These are phyloP conservation scores for Globisporangium camurandrum DNA, from an alignment of 352 stramenopile genomes.

Conservation along the genomic window DNA sequence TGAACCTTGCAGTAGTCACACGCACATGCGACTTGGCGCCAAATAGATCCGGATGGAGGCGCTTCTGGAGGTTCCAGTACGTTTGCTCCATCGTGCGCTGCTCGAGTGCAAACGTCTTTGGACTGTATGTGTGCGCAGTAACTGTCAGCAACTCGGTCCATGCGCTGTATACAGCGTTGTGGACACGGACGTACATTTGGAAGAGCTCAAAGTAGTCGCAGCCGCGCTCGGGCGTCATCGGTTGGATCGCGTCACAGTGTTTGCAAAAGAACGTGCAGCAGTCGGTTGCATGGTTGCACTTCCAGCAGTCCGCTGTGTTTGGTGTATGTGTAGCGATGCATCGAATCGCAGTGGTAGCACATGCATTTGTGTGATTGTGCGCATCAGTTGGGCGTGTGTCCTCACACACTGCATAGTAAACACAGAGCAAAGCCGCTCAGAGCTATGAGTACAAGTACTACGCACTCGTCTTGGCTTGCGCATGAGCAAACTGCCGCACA, in stretches of 20 bases:
- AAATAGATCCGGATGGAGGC: conserved; percentile 77
- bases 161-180: neutral
- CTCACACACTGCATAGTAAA: too few species aligned
- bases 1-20: too few species aligned
- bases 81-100: conserved; percentile 78
- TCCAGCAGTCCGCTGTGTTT: conserved; percentile 52
- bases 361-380: neutral
- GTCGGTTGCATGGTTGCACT: conserved; percentile 73
- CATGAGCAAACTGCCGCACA: conserved; percentile 15
- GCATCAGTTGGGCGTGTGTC: too few species aligned
- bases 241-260: conserved; percentile 72
- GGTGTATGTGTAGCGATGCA: neutral
- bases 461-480: conserved; percentile 17
- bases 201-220: conserved; percentile 88
- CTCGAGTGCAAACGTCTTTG: conserved; percentile 76
- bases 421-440: too few species aligned
- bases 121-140: conserved; percentile 19
- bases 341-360: neutral
- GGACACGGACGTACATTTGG: conserved; percentile 44
- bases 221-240: conserved; percentile 39
- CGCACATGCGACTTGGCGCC: conserved; percentile 78
- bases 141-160: too few species aligned
- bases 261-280: conserved; percentile 83
- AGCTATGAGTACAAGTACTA: too few species aligned
- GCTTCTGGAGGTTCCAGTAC: conserved; percentile 86